These are phyloP conservation scores for Phialophora macrospora DNA, from an alignment of 2,329 filamentous ascomycete genomes.

Conservation along the genomic window DNA sequence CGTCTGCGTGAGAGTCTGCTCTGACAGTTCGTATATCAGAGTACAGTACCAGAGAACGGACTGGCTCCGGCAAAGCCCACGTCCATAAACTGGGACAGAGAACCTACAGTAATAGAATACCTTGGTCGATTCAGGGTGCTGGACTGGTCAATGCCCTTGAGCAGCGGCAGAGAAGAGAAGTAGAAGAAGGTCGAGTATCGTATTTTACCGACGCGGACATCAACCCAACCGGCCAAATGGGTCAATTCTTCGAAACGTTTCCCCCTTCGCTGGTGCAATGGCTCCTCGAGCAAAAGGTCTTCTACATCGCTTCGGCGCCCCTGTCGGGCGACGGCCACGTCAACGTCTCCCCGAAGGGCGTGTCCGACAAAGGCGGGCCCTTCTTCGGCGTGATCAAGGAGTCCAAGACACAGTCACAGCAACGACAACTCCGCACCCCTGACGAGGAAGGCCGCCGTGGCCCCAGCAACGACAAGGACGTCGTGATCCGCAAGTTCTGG, in stretches of 20 bases:
- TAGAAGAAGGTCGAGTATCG: neutral
- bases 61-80: neutral
- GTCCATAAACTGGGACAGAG: neutral
- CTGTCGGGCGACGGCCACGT: slow-evolving; percentile 67
- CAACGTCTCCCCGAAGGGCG: slow-evolving; percentile 73
- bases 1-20: neutral
- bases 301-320: slow-evolving; percentile 76
- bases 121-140: neutral
- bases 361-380: slow-evolving; percentile 74
- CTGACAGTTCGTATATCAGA: neutral
- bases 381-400: slow-evolving; percentile 41
- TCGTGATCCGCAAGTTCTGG: slow-evolving; percentile 38
- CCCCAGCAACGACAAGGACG: slow-evolving; percentile 14
- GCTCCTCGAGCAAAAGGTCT: slow-evolving; percentile 70
- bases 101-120: too few relatives aligned
- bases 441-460: slow-evolving; percentile 1
- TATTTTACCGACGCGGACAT: neutral
- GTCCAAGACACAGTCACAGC: neutral
- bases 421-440: neutral
- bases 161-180: neutral
- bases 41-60: neutral
- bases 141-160: neutral
- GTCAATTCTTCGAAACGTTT: slow-evolving; percentile 63
- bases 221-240: slow-evolving; percentile 51
- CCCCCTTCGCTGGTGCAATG: slow-evolving; percentile 63